Base-by-base conservation (phyloP, 805 yeast species). In the Candida chauliodis region DNA sequence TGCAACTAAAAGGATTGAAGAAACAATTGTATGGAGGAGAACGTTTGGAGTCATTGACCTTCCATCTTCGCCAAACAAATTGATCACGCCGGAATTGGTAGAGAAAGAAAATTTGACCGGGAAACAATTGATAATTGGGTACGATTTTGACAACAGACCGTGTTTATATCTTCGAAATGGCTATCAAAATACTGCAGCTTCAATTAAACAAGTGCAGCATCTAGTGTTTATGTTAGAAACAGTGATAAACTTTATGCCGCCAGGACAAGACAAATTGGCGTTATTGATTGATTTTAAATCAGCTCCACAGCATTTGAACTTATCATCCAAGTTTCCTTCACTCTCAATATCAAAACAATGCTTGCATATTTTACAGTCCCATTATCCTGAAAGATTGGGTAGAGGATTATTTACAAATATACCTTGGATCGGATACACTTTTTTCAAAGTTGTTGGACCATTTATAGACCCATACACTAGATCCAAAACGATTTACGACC, bases 321-420 rank as follows among this genome's bases (percentile, higher is more conserved):
- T 63, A 17, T 60, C 65, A 5, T 47, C 72, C 8, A 73, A 56
- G 53, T 70, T 61, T 46, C 81, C 78, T 3, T 77, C 79, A 2
- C 51, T 70, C 19, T 62, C 74, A 23, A 69, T 71, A 38, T 72
- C 77, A 16, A 71, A 69, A 43, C 76, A 74, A 39, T 66, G 73
- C 48, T 53, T 64, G 56, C 71, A 73, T 49, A 73, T 76, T 29
- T 58, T 76, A 46, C 81, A 77, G 47, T 66, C 73, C 37, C 80
- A 77, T 46, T 77, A 75, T 50, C 83, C 83, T 2, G 82, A 76
- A 46, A 60, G 81, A 42, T 56, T 77, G 37, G 81, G 80, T 2
- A 60, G 67, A 38, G 78, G 79, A 13, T 58, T 75, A 14, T 66
- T 77, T 44, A 69, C 76, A 28, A 75, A 76, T 49, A 75, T 76